Conservation (phyloP, 2,329 filamentous ascomycete species). For the Claviceps digitariae region DNA sequence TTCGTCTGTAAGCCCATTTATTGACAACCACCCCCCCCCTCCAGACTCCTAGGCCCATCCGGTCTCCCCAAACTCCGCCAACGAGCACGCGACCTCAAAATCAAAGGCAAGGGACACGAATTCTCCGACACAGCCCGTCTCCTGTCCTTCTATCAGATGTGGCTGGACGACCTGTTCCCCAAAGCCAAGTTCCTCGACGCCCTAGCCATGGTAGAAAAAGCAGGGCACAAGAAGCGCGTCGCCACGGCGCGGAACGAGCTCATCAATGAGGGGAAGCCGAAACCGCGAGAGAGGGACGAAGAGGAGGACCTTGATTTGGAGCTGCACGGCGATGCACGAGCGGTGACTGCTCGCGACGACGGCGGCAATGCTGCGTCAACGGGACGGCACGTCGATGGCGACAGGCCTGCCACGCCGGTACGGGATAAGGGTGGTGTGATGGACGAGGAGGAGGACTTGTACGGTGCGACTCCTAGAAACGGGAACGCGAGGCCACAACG, state of each 20-base stretch:
- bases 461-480: slow-evolving; percentile 35
- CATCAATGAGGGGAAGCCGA: slow-evolving; percentile 65
- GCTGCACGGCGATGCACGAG: slow-evolving; percentile 8
- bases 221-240: slow-evolving; percentile 73
- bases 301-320: slow-evolving; percentile 14
- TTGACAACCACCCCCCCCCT: neutral
- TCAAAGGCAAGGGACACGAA: slow-evolving; percentile 94
- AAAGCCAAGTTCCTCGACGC: slow-evolving; percentile 90
- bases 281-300: slow-evolving; percentile 19
- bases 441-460: slow-evolving; percentile 39
- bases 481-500: slow-evolving; percentile 1
- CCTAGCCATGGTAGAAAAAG: slow-evolving; percentile 79
- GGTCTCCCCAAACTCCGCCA: slow-evolving; percentile 74
- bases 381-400: neutral
- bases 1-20: too few species aligned
- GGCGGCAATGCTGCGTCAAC: slow-evolving; percentile 10
- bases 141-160: slow-evolving; percentile 84
- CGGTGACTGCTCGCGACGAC: slow-evolving; percentile 13
- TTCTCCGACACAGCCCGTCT: slow-evolving; percentile 75
- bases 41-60: slow-evolving; percentile 63
- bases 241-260: slow-evolving; percentile 63
- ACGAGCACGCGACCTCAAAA: slow-evolving; percentile 56
- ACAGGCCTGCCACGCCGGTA: slow-evolving; percentile 14
- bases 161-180: slow-evolving; percentile 92
- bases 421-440: slow-evolving; percentile 11